These are phyloP conservation scores for Aspergillus sp. DNA, from an alignment of 2,329 filamentous ascomycete genomes.

Conservation along the genomic window DNA sequence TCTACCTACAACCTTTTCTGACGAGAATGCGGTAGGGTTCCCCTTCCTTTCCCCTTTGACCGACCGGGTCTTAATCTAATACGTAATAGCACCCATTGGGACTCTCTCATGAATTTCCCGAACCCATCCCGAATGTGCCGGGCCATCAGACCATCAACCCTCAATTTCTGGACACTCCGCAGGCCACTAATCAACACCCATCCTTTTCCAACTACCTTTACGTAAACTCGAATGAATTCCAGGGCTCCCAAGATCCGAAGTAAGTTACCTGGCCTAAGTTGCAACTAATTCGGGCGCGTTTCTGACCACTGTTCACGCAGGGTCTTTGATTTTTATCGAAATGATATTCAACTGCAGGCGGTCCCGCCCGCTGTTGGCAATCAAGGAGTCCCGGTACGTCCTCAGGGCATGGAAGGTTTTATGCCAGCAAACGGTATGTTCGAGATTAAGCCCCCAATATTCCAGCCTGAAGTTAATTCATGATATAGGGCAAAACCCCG, in stretches of 20 bases:
- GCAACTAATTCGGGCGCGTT: neutral
- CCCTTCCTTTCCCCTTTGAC: too few species aligned
- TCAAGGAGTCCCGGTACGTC: constrained; percentile 1
- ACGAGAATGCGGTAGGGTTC: constrained; percentile 25
- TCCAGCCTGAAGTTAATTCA: constrained; percentile 1
- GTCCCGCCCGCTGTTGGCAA: constrained; percentile 6
- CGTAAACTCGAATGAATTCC: constrained; percentile 26
- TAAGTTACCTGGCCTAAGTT: constrained; percentile 12
- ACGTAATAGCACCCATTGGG: constrained; percentile 25
- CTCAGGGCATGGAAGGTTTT: constrained; percentile 2
- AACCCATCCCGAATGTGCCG: constrained; percentile 18
- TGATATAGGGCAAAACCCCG: constrained; percentile 13
- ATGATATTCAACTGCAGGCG: constrained; percentile 27
- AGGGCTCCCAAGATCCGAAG: constrained; percentile 28
- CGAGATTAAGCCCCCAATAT: neutral
- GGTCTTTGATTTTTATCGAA: constrained; percentile 28
- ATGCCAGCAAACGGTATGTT: constrained; percentile 15
- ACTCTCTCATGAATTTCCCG: constrained; percentile 31
- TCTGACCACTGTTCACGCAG: constrained; percentile 6
- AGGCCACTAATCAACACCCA: constrained; percentile 25
- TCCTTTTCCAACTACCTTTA: constrained; percentile 28
- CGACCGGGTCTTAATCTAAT: constrained; percentile 12
- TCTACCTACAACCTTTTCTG: constrained; percentile 26
- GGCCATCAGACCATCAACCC: constrained; percentile 42
- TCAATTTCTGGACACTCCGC: constrained; percentile 35